A percentile compares a stretch with the other conserved stretches of the same genome.
These are phyloP conservation scores for Amanita pallidorosea DNA, from an alignment of 768 basidiomycete species.

Conservation along the genomic window DNA sequence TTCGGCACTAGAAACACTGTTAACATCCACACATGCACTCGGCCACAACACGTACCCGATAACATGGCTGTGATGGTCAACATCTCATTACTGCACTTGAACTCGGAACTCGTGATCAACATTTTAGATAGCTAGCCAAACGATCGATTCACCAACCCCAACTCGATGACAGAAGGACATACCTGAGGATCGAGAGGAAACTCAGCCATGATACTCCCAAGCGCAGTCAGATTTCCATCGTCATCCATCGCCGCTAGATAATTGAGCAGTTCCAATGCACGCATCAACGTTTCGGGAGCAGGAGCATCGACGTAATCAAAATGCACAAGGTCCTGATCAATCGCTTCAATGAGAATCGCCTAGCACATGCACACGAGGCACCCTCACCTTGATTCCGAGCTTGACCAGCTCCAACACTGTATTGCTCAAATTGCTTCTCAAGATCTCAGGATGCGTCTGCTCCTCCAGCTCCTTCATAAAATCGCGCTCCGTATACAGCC, in stretches of 20 bases:
- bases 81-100: conserved; percentile 93
- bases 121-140: conserved; percentile 70
- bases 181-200: conserved; percentile 99
- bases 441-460: conserved; percentile 94
- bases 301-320: conserved; percentile 92
- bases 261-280: conserved; percentile 89
- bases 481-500: conserved; percentile 94
- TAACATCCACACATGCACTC: background rate
- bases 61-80: conserved; percentile 94
- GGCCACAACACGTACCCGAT: conserved; percentile 44
- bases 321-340: conserved; percentile 59
- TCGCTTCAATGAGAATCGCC: background rate
- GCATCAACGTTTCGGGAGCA: conserved; percentile 94
- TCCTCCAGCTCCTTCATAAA: conserved; percentile 94
- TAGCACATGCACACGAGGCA: background rate
- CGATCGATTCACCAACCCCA: background rate
- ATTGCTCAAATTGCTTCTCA: conserved; percentile 88
- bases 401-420: conserved; percentile 91
- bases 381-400: conserved; percentile 71
- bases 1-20: conserved; percentile 55
- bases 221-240: conserved; percentile 78
- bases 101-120: conserved; percentile 90
- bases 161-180: conserved; percentile 8
- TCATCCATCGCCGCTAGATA: conserved; percentile 90
- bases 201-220: conserved; percentile 92